Percentiles rank a stretch among this genome's conserved stretches.
Evolutionary conservation across 495 filamentous ascomycete genomes (phyloP).

Genomic region (Aspergillus bridgeri): DNA sequence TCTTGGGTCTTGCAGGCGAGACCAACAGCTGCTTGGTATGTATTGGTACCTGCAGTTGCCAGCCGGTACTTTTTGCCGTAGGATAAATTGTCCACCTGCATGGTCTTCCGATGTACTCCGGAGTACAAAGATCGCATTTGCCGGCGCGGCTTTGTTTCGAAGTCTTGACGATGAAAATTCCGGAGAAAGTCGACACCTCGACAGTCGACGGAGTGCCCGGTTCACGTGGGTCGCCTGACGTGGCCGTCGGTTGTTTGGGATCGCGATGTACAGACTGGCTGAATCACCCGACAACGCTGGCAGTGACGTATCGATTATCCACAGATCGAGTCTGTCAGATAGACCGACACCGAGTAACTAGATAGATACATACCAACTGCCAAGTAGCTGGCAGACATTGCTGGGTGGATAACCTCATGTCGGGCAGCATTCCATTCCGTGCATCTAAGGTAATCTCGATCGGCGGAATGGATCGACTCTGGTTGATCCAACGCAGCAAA

Average conservation of each 20-base stretch:
- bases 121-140: too few relatives aligned
- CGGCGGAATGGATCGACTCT: constrained; percentile 2
- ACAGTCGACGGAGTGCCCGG: background rate
- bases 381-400: background rate
- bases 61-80: too few relatives aligned
- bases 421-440: constrained; percentile 1
- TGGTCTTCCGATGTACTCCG: too few relatives aligned
- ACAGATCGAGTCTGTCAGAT: background rate
- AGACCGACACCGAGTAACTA: background rate
- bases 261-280: too few relatives aligned
- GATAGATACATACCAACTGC: too few relatives aligned
- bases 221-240: background rate
- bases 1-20: background rate
- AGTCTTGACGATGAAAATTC: too few relatives aligned
- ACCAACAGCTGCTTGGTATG: background rate
- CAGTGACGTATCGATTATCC: background rate
- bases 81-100: too few relatives aligned
- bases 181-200: too few relatives aligned
- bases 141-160: too few relatives aligned
- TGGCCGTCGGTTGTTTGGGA: background rate
- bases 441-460: constrained; percentile 5
- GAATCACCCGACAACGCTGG: background rate
- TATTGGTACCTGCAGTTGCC: too few relatives aligned
- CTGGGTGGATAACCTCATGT: background rate
- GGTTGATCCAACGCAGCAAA: background rate